Evolutionary conservation across 768 basidiomycete species (phyloP), one percentile per base, ranked within the genome.

Genomic region (Rhodotorula babjevae): DNA sequence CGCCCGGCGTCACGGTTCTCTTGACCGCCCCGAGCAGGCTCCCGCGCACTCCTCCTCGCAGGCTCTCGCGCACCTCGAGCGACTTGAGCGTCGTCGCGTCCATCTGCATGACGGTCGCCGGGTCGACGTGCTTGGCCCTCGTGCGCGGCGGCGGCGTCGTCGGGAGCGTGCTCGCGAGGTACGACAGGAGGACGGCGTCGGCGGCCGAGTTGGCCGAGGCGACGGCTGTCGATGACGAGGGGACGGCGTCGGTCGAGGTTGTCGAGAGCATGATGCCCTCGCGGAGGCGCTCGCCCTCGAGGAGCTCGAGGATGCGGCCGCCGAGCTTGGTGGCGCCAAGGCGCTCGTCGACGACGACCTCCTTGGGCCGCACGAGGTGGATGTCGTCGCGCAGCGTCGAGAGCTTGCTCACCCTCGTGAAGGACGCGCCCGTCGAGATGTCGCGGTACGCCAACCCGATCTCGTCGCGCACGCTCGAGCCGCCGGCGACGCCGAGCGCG

Each of bases 371-470:
- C 57, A 96, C 89, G 31, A 92, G 87, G 15, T 87, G 87, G 36
- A 98, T 83, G 72, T 95, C 90, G 77, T 96, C 92, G 65, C 87
- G 86, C 44, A 98, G 81, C 53, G 79, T 82, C 33, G 86, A 86
- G 25, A 84, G 61, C 5, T 83, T 80, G 19, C 86, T 84, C 12
- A 81, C 79, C 74, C 90, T 90, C 19, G 90, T 88, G 80, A 90
- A 93, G 80, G 95, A 92, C 78, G 95, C 93, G 71, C 92, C 92
- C 0, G 93, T 96, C 23, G 94, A 93, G 27, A 96, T 87, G 79
- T 98, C 94, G 36, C 91, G 92, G 89, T 93, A 97, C 12, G 93
- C 93, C 53, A 98, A 82, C 3, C 91, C 92, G 29, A 76, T 33
- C 47, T 65, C 61, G 19, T 68, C 68, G 27, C 25, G 56, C 21